Percentiles rank a stretch among this genome's conserved stretches.
phyloP scores from a whole-genome alignment of 768 basidiomycete species.

The Serendipita sp. region DNA sequence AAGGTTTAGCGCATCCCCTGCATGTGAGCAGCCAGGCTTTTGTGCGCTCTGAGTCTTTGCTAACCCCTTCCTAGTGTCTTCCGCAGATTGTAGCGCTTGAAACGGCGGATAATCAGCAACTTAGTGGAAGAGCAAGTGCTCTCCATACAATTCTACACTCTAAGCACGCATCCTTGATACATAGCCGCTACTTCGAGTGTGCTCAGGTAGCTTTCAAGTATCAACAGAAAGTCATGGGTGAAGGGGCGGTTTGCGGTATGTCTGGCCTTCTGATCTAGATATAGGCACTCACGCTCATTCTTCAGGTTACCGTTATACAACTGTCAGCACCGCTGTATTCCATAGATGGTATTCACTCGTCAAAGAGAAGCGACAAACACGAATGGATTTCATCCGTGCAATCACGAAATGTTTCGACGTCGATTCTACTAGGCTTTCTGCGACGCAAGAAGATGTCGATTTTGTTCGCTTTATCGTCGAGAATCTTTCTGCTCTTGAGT shows the following conservation, averaged over 20 bases:
- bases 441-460: constrained; percentile 67
- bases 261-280: neutral
- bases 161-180: constrained; percentile 82
- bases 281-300: neutral
- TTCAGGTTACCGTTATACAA: constrained; percentile 50
- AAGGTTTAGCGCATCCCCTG: constrained; percentile 89
- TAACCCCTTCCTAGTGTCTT: constrained; percentile 43
- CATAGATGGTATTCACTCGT: constrained; percentile 85
- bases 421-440: constrained; percentile 39
- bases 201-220: constrained; percentile 74
- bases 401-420: constrained; percentile 67
- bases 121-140: constrained; percentile 62
- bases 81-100: constrained; percentile 89
- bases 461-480: constrained; percentile 90
- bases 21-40: constrained; percentile 37
- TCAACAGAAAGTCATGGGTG: constrained; percentile 46
- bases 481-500: constrained; percentile 83
- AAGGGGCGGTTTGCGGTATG: constrained; percentile 20
- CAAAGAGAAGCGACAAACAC: constrained; percentile 72
- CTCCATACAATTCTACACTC: constrained; percentile 69
- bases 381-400: constrained; percentile 77
- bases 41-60: neutral
- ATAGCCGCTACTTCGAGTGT: constrained; percentile 67
- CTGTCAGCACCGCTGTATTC: constrained; percentile 56
- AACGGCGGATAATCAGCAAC: constrained; percentile 45